Base-by-base conservation (phyloP, 2,329 filamentous ascomycete species). In the Neurospora crassa region DNA sequence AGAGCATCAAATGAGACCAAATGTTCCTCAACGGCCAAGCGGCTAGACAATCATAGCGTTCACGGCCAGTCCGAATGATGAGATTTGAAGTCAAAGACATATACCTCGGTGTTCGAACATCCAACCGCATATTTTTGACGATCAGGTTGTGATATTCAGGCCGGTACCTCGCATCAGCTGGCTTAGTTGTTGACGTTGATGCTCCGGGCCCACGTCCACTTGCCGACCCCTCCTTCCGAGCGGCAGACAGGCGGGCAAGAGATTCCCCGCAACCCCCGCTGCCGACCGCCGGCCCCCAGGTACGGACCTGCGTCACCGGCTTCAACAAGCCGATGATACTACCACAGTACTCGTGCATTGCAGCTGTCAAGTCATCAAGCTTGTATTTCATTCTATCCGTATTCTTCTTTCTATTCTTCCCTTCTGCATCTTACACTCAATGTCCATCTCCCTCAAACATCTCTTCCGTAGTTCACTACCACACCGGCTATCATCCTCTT, bases 221-320 rank as follows among this genome's bases (percentile, higher is more conserved):
- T 59, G 24, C 47, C 47, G 47, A 59, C 47, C 47, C 24, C 47
- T 59, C 47, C 47, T 59, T 59, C 47, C 47, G 47, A 24, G 24
- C 47, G 47, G 47, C 24, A 1, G 24, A 59, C 6, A 59, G 14
- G 67, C 75, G 85, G 82, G 76, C 85, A 84, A 70, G 76, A 72
- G 68, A 68, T 68, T 68, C 40, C 47, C 47, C 47, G 47, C 47
- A 29, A 16, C 20, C 47, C 45, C 47, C 47, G 47, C 45, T 53
- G 45, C 45, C 45, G 45, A 53, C 45, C 45, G n/a, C 45, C 45
- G 45, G 45, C n/a, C 45, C 45, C n/a, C 20, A 47, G 45, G 16
- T 59, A 59, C 47, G 24, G 47, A 59, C 47, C 47, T 59, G 47
- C 47, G 24, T 59, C 47, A 59, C 47, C 47, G 47, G 47, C 24